Percentiles rank a stretch among this genome's conserved stretches.
Evolutionary conservation across 345 rosid species (phyloP).

Genomic region (Citrus inodora): DNA sequence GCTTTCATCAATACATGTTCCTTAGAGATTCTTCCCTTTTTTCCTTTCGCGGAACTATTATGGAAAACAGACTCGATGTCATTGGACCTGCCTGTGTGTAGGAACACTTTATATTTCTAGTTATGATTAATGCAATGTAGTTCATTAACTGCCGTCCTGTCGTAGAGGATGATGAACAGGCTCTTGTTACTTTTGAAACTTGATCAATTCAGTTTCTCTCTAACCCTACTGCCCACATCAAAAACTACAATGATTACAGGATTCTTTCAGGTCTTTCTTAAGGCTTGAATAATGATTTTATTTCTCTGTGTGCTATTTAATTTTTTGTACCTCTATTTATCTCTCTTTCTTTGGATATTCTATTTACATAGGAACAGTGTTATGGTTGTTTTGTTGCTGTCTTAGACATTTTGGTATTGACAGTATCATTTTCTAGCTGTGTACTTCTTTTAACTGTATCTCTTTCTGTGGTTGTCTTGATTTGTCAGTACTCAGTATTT

Average conservation of each 20-base stretch:
- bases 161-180: constrained; percentile 14
- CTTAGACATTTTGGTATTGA: background rate
- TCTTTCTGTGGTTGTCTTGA: background rate
- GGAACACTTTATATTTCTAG: constrained; percentile 44
- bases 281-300: constrained; percentile 11
- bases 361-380: background rate
- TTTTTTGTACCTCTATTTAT: background rate
- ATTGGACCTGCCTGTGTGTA: constrained; percentile 51
- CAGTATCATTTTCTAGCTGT: background rate
- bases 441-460: background rate
- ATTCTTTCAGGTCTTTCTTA: constrained; percentile 9
- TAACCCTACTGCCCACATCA: constrained; percentile 10
- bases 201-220: constrained; percentile 17
- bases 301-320: background rate
- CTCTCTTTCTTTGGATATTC: background rate
- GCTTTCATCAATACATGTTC: constrained; percentile 31
- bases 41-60: constrained; percentile 31
- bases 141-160: constrained; percentile 25
- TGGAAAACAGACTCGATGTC: constrained; percentile 48
- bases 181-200: constrained; percentile 19
- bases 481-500: background rate
- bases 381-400: background rate
- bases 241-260: constrained; percentile 9
- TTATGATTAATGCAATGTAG: constrained; percentile 47
- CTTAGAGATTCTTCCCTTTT: constrained; percentile 24